Conservation (phyloP, 495 filamentous ascomycete genomes). For the Aspergillus sparsus region DNA sequence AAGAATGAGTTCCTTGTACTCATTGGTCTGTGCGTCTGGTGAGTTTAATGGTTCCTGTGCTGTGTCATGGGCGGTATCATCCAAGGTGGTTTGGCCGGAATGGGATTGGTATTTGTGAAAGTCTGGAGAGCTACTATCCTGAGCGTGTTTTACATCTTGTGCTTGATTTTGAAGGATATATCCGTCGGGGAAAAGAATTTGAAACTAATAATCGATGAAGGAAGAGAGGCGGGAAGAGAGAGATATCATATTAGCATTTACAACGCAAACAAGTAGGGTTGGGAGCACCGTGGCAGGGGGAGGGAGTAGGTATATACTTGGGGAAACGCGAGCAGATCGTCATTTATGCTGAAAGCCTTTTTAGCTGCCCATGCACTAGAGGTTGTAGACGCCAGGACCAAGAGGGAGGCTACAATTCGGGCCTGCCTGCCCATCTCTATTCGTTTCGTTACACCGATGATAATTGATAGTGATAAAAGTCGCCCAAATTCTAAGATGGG, state of each 20-base stretch:
- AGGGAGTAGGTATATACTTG: constrained; percentile 59
- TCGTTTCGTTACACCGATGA: too few relatives aligned
- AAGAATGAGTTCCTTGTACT: constrained; percentile 62
- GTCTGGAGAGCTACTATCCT: constrained; percentile 24
- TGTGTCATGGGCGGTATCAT: constrained; percentile 18
- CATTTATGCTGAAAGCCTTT: constrained; percentile 75
- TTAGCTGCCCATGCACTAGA: constrained; percentile 52
- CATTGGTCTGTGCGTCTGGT: constrained; percentile 15
- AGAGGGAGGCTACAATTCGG: constrained; percentile 30
- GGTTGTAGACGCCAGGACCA: constrained; percentile 39
- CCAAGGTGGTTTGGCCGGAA: constrained; percentile 31
- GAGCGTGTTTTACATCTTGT: constrained; percentile 52
- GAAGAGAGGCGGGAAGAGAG: constrained; percentile 1
- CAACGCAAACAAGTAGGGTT: not conserved
- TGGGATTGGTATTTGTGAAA: constrained; percentile 15
- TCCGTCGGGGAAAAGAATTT: constrained; percentile 74
- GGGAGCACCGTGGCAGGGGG: not conserved
- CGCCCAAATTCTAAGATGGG: too few relatives aligned
- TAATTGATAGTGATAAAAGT: too few relatives aligned
- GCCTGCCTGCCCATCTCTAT: constrained; percentile 32
- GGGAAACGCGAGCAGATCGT: constrained; percentile 89
- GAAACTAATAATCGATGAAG: constrained; percentile 59
- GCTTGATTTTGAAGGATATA: constrained; percentile 75
- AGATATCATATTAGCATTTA: constrained; percentile 6
- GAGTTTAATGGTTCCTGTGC: constrained; percentile 6